A percentile compares a stretch with the other conserved stretches of the same genome.
Evolutionary conservation across 2,329 filamentous ascomycete species (phyloP).

Genomic region (Fusarium floridanum): DNA sequence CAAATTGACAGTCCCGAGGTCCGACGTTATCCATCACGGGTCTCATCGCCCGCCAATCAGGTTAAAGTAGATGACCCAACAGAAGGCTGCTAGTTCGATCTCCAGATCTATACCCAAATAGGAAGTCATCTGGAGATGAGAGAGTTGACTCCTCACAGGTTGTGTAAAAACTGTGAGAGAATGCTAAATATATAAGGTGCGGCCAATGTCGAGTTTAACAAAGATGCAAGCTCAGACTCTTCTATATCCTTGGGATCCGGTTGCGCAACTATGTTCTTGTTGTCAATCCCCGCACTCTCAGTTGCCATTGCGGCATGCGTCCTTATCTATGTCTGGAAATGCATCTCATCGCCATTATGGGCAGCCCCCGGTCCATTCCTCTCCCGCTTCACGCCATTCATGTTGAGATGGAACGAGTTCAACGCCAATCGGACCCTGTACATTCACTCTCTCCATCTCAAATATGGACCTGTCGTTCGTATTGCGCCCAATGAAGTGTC

Average conservation of each 20-base stretch:
- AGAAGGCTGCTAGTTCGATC: neutral
- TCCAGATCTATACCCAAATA: conserved; percentile 5
- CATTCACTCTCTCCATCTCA: conserved; percentile 65
- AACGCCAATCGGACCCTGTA: conserved; percentile 63
- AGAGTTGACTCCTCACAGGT: neutral
- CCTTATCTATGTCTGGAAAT: conserved; percentile 36
- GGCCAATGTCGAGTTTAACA: neutral
- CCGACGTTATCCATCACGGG: neutral
- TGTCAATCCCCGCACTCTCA: neutral
- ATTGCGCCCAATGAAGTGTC: conserved; percentile 69
- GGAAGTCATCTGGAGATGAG: conserved; percentile 5
- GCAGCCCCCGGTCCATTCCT: conserved; percentile 61
- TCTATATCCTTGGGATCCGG: neutral
- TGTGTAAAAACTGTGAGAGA: neutral
- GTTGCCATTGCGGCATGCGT: neutral
- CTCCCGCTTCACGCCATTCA: conserved; percentile 62
- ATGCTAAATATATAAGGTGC: neutral
- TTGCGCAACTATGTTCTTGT: neutral
- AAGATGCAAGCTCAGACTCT: neutral
- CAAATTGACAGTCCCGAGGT: neutral
- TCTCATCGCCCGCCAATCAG: neutral
- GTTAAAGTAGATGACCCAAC: neutral
- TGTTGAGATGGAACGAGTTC: conserved; percentile 68
- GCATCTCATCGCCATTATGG: conserved; percentile 49
- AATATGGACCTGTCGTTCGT: conserved; percentile 68